phyloP scores from a whole-genome alignment of 306 rosid genomes.

The Cucurbita argyrosperma region DNA sequence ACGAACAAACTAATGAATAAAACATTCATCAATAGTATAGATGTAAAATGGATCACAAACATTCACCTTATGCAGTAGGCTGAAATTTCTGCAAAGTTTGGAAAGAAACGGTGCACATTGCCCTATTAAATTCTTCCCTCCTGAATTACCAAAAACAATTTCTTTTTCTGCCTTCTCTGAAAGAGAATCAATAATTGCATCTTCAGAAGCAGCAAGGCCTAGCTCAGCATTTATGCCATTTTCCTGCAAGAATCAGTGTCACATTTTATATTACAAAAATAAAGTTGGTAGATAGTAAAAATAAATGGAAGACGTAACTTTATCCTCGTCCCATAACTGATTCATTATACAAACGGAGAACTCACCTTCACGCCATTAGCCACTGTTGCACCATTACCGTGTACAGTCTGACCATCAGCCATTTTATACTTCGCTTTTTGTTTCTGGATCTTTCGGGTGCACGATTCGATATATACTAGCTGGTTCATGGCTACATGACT shows the following conservation, averaged over 20 bases:
- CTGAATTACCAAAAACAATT: constrained; percentile 50
- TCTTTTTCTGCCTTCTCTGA: constrained; percentile 83
- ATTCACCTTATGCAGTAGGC: constrained; percentile 78
- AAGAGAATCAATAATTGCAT: constrained; percentile 72
- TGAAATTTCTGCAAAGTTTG: constrained; percentile 77
- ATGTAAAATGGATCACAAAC: constrained; percentile 1
- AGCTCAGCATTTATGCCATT: constrained; percentile 63
- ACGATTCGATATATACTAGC: constrained; percentile 69
- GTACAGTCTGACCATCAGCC: constrained; percentile 31
- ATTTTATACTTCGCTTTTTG: constrained; percentile 52
- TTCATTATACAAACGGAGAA: not conserved
- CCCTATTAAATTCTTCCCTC: constrained; percentile 67
- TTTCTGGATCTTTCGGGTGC: constrained; percentile 71
- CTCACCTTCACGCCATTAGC: constrained; percentile 49
- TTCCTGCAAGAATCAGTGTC: constrained; percentile 37
- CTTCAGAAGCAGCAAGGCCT: constrained; percentile 92
- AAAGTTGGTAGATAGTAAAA: not conserved
- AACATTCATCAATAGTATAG: not conserved
- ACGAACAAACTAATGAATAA: not conserved
- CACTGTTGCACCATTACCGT: constrained; percentile 20
- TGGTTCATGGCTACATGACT: constrained; percentile 95
- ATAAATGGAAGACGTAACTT: not conserved
- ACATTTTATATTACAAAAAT: not conserved
- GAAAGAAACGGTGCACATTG: constrained; percentile 59
- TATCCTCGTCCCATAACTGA: not conserved